These are phyloP conservation scores for Coemansia sp. DNA, from an alignment of 192 early-diverging fungal species.

Conservation along the genomic window DNA sequence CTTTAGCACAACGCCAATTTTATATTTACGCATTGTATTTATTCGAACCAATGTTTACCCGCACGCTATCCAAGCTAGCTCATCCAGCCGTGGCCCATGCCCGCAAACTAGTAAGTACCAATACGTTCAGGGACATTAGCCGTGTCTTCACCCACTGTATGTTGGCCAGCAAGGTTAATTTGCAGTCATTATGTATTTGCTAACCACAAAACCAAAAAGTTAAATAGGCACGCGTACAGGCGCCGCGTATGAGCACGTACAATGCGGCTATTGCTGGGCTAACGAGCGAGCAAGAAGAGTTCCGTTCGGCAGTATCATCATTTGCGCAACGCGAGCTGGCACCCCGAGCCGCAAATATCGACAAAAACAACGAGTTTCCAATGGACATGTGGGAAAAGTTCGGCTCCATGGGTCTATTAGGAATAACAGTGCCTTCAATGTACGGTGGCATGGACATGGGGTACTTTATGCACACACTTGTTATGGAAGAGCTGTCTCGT, in stretches of 20 bases:
- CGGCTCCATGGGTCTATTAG: slow-evolving; percentile 92
- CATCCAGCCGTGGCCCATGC: too few relatives aligned
- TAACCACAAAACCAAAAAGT: too few relatives aligned
- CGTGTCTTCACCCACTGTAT: too few relatives aligned
- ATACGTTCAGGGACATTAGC: too few relatives aligned
- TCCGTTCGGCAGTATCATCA: slow-evolving; percentile 68
- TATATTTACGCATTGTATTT: too few relatives aligned
- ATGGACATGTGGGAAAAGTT: slow-evolving; percentile 98
- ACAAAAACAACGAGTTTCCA: slow-evolving; percentile 84
- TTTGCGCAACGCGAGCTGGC: slow-evolving; percentile 84
- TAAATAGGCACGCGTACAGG: too few relatives aligned
- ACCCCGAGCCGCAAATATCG: slow-evolving; percentile 76
- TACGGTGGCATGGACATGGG: slow-evolving; percentile 89
- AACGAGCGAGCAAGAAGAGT: slow-evolving; percentile 67
- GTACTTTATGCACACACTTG: slow-evolving; percentile 85
- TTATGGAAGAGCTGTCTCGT: slow-evolving; percentile 91
- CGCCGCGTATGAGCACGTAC: slow-evolving; percentile 58
- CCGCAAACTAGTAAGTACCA: too few relatives aligned
- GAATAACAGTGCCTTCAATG: slow-evolving; percentile 82
- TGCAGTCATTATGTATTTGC: too few relatives aligned
- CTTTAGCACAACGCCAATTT: too few relatives aligned
- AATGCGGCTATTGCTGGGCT: slow-evolving; percentile 75
- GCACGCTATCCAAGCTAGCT: too few relatives aligned
- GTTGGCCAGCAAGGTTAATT: too few relatives aligned
- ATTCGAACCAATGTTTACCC: too few relatives aligned